Conservation (phyloP, 1,284 basidiomycete species). For the Omphalotus olearius region DNA sequence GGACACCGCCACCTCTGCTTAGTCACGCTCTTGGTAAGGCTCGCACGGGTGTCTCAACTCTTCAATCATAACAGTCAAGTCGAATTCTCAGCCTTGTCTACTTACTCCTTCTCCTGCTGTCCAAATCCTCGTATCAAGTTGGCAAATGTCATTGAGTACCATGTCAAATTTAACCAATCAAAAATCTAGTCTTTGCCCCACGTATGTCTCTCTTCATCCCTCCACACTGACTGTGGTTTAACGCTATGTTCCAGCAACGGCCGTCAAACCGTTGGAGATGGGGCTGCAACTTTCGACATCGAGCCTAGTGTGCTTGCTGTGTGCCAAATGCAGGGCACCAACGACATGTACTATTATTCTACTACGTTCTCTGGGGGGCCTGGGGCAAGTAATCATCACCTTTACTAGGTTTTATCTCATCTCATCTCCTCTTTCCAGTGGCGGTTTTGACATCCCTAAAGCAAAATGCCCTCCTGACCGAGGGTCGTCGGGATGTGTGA, state of each 20-base stretch:
- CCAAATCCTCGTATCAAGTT: conserved; percentile 52
- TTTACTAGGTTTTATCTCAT: conserved; percentile 1
- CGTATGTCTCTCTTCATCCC: conserved; percentile 47
- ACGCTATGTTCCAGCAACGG: conserved; percentile 62
- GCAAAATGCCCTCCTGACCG: conserved; percentile 87
- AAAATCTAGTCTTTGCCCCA: conserved; percentile 87
- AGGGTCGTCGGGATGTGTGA: conserved; percentile 91
- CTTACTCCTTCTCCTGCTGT: background rate
- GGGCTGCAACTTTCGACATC: conserved; percentile 76
- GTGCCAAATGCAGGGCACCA: conserved; percentile 73
- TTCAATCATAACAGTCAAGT: conserved; percentile 7
- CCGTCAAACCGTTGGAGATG: conserved; percentile 90
- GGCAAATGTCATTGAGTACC: conserved; percentile 73
- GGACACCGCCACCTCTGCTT: background rate
- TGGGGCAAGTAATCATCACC: conserved; percentile 47
- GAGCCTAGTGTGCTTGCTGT: conserved; percentile 77
- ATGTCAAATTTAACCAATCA: conserved; percentile 69
- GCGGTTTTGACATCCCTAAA: conserved; percentile 86
- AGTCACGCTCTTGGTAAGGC: background rate
- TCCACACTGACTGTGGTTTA: conserved; percentile 25
- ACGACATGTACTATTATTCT: conserved; percentile 83
- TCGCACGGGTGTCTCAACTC: background rate
- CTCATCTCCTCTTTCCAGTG: conserved; percentile 43
- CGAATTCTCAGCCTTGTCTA: background rate
- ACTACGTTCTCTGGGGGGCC: conserved; percentile 87